Evolutionary conservation across 768 basidiomycete species (phyloP), one percentile per base, ranked within the genome.

Genomic region (Strobilomyces confusus): DNA sequence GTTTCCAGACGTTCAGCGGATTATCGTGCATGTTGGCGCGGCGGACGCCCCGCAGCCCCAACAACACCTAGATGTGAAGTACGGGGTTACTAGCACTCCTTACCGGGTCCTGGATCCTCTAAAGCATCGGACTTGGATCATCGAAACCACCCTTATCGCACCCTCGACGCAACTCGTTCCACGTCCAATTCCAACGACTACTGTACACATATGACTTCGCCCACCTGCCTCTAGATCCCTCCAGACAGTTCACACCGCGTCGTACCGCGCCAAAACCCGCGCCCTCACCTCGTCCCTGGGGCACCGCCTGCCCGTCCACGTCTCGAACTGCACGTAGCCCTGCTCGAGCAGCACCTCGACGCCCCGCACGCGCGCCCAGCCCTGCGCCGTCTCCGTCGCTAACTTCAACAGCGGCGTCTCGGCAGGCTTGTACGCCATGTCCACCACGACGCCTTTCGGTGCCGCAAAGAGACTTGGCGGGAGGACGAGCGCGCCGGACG

Each of bases 381-480:
- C 74, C 12, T 48, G 30, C 8, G 73, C 75, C 22, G 66, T 71
- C 36, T 67, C 63, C 59, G 78, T 75, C 5, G 92, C 94, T 14
- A 95, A 70, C 48, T 68, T 65, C 23, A 98, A 71, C 50, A 99
- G 69, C 0, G 94, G 86, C 14, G 95, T 98, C 60, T 83, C 79
- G 4, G 86, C 81, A 0, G 95, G 97, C 60, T 86, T 86, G 69
- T 98, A 98, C 19, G 95, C 93, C 87, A 97, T 89, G 61, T 99
- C 97, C 12, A 98, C 78, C 12, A 94, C 86, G 3, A 89, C 80
- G 3, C 84, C 84, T 1, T 86, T 87, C n/a, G 77, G 74, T 1
- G 73, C 73, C 0, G 71, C 67, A 58, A 92, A 87, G 20, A 97
- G 64, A 13, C 75, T 71, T 9, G 59, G 51, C 3, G 88, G 78